Conservation (phyloP, 495 filamentous ascomycete species). For the Peziza echinospora region DNA sequence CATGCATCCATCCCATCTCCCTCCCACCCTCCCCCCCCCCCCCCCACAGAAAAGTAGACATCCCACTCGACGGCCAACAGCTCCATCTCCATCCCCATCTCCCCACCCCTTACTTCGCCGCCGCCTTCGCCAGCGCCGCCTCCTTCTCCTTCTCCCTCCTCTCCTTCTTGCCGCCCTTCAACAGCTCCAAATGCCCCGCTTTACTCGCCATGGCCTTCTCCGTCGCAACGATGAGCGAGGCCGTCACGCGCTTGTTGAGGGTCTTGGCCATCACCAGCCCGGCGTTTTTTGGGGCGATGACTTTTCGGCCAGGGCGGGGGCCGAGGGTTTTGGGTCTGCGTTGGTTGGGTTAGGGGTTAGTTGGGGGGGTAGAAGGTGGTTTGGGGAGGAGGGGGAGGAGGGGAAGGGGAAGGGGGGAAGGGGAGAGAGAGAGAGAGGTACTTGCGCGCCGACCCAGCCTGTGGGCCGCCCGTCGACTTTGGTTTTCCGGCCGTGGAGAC, state of each 20-base stretch:
- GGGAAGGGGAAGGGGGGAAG: slow-evolving; percentile 8
- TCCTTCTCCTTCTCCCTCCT: slow-evolving; percentile 5
- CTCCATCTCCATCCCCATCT: too few species aligned
- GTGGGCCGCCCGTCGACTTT: background rate
- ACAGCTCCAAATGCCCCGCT: slow-evolving; percentile 52
- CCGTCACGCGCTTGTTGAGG: slow-evolving; percentile 44
- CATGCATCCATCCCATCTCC: too few species aligned
- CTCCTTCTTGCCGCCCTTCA: slow-evolving; percentile 24
- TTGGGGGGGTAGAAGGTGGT: slow-evolving; percentile 1
- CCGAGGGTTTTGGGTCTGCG: slow-evolving; percentile 3
- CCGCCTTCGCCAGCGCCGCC: background rate
- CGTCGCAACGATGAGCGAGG: slow-evolving; percentile 40
- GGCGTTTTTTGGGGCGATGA: slow-evolving; percentile 47
- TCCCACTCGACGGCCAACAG: too few species aligned
- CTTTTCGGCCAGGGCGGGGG: slow-evolving; percentile 1
- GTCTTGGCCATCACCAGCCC: slow-evolving; percentile 36
- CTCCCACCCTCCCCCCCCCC: too few species aligned
- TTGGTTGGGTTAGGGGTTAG: slow-evolving; percentile 8
- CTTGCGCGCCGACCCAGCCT: background rate
- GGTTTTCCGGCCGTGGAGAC: too few species aligned
- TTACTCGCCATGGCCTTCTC: slow-evolving; percentile 43
- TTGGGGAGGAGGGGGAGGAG: slow-evolving; percentile 4
- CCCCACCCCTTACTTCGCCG: too few species aligned
- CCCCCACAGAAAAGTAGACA: too few species aligned
- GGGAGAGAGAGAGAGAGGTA: background rate